Evolutionary conservation across 495 filamentous ascomycete species (phyloP).

Genomic region (Trichoderma virens): DNA sequence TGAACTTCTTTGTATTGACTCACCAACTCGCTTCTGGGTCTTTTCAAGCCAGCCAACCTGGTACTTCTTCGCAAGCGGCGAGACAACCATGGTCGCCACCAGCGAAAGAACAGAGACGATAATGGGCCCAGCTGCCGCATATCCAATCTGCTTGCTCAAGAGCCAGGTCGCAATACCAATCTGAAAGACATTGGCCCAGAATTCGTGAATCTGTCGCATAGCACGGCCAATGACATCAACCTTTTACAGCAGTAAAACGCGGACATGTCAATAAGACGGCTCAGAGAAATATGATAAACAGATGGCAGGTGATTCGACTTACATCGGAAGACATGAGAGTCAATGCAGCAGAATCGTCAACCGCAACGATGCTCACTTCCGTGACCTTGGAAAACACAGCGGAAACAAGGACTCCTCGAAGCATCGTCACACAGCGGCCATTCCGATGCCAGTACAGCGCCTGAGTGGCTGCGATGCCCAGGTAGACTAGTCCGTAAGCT

Average conservation of each 20-base stretch:
- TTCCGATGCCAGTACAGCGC: conserved; percentile 46
- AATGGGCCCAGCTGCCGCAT: conserved; percentile 18
- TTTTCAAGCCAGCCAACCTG: conserved; percentile 32
- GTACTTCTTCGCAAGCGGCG: conserved; percentile 14
- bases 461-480: conserved; percentile 44
- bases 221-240: conserved; percentile 45
- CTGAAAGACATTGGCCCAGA: conserved; percentile 38
- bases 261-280: neutral
- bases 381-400: conserved; percentile 50
- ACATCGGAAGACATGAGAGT: conserved; percentile 41
- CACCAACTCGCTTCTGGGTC: conserved; percentile 31
- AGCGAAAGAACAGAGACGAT: conserved; percentile 23
- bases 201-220: conserved; percentile 45
- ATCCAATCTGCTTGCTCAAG: conserved; percentile 20
- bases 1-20: too few relatives aligned
- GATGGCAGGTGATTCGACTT: conserved; percentile 14
- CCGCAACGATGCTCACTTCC: conserved; percentile 35
- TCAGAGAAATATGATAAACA: neutral
- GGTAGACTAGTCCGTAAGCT: conserved; percentile 41
- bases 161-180: conserved; percentile 21
- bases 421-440: conserved; percentile 46
- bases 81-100: conserved; percentile 14
- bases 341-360: conserved; percentile 31
- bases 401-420: conserved; percentile 46
- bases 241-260: neutral